Base-by-base conservation (phyloP, 306 rosid genomes). In the Chamaecrista fasciculata region DNA sequence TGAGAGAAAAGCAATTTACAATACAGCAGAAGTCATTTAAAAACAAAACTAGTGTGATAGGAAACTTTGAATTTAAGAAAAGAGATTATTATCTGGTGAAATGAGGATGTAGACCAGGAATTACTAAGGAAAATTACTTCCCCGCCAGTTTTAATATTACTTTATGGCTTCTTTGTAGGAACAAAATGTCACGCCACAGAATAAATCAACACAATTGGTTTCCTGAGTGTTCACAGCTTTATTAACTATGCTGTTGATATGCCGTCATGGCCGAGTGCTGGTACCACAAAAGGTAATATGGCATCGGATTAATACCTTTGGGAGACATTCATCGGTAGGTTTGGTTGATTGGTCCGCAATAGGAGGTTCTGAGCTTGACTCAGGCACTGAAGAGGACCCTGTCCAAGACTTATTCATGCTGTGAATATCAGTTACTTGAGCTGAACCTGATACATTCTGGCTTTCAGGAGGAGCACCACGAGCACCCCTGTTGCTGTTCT, bases 261-360 rank as follows among this genome's bases (percentile, higher is more conserved):
- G 24, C 53, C 23, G 60, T 42, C 44, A 59, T 29, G 68, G 37
- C 48, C 49, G 12, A 39, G 7, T 33, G 16, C 53, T 63, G 72
- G 25, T 44, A 36, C 44, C 39, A 24, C 65, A 57, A 73, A 44
- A n/a, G 42, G 31, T 42, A 55, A 48, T 8, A 69, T 1, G 74
- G 61, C 62, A 52, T 49, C 5, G 24, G 69, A 42, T 71, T 61
- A 11, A 63, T 84, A 94, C 98, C 98, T 94, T 94, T 55, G 97
- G 92, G 51, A 73, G 23, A 72, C 73, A 42, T 67, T 82, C 76
- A 74, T 68, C 72, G 16, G 70, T 62, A 72, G 88, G 82, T 78
- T 82, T 85, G 51, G 57, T 55, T 1, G 76, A 77, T 76, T 70
- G 86, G 67, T 73, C 84, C 31, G 69, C 71, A 77, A 72, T 63